A percentile compares a stretch with the other conserved stretches of the same genome.
These are phyloP conservation scores for Tricholoma furcatifolium DNA, from an alignment of 768 basidiomycete genomes.

Conservation along the genomic window DNA sequence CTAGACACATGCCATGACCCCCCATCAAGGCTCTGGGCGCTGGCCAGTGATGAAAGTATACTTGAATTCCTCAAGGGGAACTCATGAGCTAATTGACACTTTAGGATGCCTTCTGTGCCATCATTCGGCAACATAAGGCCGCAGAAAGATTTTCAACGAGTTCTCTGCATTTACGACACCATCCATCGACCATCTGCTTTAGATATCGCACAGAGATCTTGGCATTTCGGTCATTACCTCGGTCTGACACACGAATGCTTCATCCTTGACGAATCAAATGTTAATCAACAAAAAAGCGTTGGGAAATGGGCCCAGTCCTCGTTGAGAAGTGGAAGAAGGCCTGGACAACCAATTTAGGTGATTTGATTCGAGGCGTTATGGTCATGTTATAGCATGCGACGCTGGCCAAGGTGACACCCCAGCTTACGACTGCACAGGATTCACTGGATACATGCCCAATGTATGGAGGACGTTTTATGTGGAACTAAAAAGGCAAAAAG, in stretches of 20 bases:
- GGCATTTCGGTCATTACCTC: slow-evolving; percentile 17
- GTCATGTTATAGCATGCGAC: neutral
- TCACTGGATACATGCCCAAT: too few species aligned
- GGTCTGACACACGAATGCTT: slow-evolving; percentile 17
- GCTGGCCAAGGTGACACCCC: too few species aligned
- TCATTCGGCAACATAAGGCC: slow-evolving; percentile 8
- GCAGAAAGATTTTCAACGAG: slow-evolving; percentile 21
- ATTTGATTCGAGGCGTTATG: slow-evolving; percentile 21
- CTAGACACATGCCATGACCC: slow-evolving; percentile 44
- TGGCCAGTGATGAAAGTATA: slow-evolving; percentile 44
- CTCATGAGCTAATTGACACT: neutral
- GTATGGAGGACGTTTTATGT: too few species aligned
- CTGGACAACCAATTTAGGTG: slow-evolving; percentile 32
- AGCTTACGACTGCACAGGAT: too few species aligned
- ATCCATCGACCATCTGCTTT: slow-evolving; percentile 36
- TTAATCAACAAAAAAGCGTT: slow-evolving; percentile 17
- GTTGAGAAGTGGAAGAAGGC: slow-evolving; percentile 41
- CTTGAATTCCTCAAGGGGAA: neutral
- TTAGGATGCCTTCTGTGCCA: slow-evolving; percentile 31
- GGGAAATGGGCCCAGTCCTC: slow-evolving; percentile 27
- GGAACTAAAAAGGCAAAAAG: too few species aligned
- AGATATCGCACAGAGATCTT: slow-evolving; percentile 21
- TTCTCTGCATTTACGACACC: slow-evolving; percentile 30
- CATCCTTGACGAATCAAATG: slow-evolving; percentile 19
- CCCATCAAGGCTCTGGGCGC: slow-evolving; percentile 49